phyloP scores from a whole-genome alignment of 2,329 filamentous ascomycete genomes.

The Macrophomina pseudophaseolina region DNA sequence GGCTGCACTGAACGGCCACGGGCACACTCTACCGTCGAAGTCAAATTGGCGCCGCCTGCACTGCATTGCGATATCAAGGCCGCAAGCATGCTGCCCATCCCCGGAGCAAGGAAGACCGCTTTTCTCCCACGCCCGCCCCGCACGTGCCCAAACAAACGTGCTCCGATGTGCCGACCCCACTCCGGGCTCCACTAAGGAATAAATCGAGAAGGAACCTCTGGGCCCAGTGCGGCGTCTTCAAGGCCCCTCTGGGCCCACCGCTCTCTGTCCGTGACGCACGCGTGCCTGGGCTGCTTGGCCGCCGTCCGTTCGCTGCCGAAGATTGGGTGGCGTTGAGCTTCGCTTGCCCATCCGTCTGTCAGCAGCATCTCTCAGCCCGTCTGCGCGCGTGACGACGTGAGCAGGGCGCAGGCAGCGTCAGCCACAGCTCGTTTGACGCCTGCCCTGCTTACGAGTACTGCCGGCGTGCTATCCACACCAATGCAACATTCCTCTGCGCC shows the following conservation, averaged over 20 bases:
- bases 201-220: conserved; percentile 33
- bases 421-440: conserved; percentile 35
- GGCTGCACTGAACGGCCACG: not conserved
- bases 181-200: conserved; percentile 28
- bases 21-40: not conserved
- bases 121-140: conserved; percentile 29
- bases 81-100: conserved; percentile 21
- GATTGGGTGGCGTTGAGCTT: conserved; percentile 13
- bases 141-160: conserved; percentile 36
- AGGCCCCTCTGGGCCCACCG: conserved; percentile 32
- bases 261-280: conserved; percentile 36
- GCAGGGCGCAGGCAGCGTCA: conserved; percentile 31
- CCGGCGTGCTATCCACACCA: too few relatives aligned
- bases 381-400: not conserved
- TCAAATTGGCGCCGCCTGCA: not conserved
- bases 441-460: conserved; percentile 34
- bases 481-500: too few relatives aligned
- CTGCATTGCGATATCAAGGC: not conserved
- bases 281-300: conserved; percentile 34
- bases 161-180: conserved; percentile 32
- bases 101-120: conserved; percentile 29
- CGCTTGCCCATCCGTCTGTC: conserved; percentile 27
- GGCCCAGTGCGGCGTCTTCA: conserved; percentile 34
- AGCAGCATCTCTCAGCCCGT: conserved; percentile 12
- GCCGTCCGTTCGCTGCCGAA: conserved; percentile 29